These are phyloP conservation scores for Irpex rosettiformis DNA, from an alignment of 1,284 basidiomycete genomes.

Conservation along the genomic window DNA sequence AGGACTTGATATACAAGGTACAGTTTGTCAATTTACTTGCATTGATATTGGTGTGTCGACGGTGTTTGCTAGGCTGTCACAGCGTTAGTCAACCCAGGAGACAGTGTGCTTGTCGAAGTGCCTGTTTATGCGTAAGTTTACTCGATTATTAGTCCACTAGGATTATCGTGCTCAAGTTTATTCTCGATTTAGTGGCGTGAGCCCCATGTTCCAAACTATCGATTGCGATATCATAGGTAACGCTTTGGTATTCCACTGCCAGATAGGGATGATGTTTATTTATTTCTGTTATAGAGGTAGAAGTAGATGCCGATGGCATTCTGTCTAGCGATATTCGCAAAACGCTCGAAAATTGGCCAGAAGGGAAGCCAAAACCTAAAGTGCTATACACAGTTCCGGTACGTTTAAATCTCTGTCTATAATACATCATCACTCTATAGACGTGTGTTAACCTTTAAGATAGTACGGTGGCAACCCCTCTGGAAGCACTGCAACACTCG, in stretches of 20 bases:
- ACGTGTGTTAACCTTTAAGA: too few relatives aligned
- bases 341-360: conserved; percentile 76
- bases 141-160: neutral
- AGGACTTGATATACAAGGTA: conserved; percentile 88
- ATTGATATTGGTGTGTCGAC: neutral
- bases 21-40: conserved; percentile 5
- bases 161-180: conserved; percentile 5
- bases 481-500: conserved; percentile 70
- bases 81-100: conserved; percentile 74
- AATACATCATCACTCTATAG: neutral
- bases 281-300: conserved; percentile 58
- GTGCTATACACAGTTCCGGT: conserved; percentile 83
- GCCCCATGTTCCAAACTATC: conserved; percentile 57
- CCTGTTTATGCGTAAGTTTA: conserved; percentile 77
- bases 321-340: conserved; percentile 59
- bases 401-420: conserved; percentile 22
- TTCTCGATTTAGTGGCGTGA: conserved; percentile 46
- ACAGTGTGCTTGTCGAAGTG: conserved; percentile 80
- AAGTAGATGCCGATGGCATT: conserved; percentile 78
- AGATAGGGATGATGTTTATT: neutral
- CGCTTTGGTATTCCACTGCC: conserved; percentile 19
- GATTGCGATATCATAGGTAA: conserved; percentile 64
- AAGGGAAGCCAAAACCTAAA: conserved; percentile 70
- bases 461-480: conserved; percentile 86
- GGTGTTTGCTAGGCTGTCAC: conserved; percentile 42